These are phyloP conservation scores for Lachancea fermentati DNA, from an alignment of 805 yeast species.

Conservation along the genomic window DNA sequence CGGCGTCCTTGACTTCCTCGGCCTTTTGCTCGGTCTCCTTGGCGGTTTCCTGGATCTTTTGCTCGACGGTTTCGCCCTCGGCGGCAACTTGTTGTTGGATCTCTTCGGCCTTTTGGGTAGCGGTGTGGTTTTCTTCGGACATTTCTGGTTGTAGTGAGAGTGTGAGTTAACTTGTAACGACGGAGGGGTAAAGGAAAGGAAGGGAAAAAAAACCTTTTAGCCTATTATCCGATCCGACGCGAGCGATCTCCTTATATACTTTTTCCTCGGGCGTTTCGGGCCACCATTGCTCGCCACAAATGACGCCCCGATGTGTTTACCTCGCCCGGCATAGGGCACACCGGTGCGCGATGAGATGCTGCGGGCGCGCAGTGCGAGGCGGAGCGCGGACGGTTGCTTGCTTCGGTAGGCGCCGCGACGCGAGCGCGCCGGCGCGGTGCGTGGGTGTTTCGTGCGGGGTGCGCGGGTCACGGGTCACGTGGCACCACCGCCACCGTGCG, in stretches of 20 bases:
- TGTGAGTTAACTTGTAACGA: neutral
- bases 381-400: too few relatives aligned
- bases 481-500: too few relatives aligned
- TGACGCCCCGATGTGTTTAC: neutral
- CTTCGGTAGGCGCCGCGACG: neutral
- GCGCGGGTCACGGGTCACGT: neutral
- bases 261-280: neutral
- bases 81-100: constrained; percentile 1
- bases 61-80: constrained; percentile 1
- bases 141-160: constrained; percentile 1
- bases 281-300: neutral
- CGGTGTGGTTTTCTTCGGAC: constrained; percentile 7
- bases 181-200: constrained; percentile 1
- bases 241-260: neutral
- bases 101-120: constrained; percentile 1
- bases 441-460: neutral
- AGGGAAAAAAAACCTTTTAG: neutral
- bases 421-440: neutral
- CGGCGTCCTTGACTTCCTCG: constrained; percentile 14
- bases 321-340: neutral
- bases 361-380: constrained; percentile 1
- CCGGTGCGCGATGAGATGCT: neutral
- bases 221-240: neutral
- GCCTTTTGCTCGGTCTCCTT: constrained; percentile 10
- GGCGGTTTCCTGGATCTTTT: constrained; percentile 1